Conservation (phyloP, 2,329 filamentous ascomycete species). For the Paecilomyces fulvus region DNA sequence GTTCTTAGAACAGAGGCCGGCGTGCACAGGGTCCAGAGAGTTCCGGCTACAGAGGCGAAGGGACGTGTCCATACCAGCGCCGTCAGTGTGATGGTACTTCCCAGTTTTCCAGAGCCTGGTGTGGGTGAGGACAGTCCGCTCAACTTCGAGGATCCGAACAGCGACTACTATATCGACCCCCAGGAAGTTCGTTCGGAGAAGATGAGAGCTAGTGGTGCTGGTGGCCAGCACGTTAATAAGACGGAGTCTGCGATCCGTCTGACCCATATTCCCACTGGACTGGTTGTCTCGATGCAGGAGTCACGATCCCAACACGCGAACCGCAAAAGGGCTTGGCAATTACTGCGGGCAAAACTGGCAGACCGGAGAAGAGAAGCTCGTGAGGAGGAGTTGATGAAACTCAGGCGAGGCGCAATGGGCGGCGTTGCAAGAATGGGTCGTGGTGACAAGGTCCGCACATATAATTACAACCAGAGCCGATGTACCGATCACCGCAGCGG, state of each 20-base stretch:
- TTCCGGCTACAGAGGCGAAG: constrained; percentile 83
- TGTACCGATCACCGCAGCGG: constrained; percentile 85
- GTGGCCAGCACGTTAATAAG: constrained; percentile 97
- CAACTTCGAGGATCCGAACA: constrained; percentile 73
- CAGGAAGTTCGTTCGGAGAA: constrained; percentile 76
- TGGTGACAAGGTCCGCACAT: constrained; percentile 89
- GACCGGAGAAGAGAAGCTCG: constrained; percentile 70
- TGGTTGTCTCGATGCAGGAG: constrained; percentile 86
- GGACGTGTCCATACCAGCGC: constrained; percentile 91
- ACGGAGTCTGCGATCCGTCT: constrained; percentile 92
- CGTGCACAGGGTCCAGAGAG: constrained; percentile 88
- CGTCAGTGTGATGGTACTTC: constrained; percentile 84
- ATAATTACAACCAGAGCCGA: constrained; percentile 70
- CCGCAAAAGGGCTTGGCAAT: constrained; percentile 74
- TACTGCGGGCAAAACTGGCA: constrained; percentile 74
- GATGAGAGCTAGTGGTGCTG: constrained; percentile 85
- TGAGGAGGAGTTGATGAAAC: constrained; percentile 66
- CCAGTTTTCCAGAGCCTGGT: constrained; percentile 58
- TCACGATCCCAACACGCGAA: constrained; percentile 84
- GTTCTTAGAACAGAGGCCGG: constrained; percentile 78
- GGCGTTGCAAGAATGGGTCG: constrained; percentile 72
- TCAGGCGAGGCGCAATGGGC: constrained; percentile 72
- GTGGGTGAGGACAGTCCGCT: constrained; percentile 44
- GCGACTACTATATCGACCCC: constrained; percentile 83
- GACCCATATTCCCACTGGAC: constrained; percentile 82